Evolutionary conservation across 1,284 basidiomycete genomes (phyloP).

Genomic region (Cryptococcus jaspeensis): DNA sequence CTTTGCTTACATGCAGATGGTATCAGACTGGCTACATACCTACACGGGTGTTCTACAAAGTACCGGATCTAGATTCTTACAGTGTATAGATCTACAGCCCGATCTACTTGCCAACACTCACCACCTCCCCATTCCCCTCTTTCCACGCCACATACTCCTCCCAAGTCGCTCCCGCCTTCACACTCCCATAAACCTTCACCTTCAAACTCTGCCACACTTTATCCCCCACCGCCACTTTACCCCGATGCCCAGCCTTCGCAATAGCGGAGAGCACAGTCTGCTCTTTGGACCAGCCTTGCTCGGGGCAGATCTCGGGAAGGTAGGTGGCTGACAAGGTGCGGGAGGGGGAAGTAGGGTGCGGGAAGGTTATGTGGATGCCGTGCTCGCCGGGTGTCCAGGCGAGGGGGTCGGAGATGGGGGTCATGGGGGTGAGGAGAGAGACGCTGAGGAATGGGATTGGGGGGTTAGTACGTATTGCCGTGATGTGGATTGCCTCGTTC

Average conservation of each 20-base stretch:
- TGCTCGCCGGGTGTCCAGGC: slow-evolving; percentile 91
- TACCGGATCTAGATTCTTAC: too few relatives aligned
- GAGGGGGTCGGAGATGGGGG: slow-evolving; percentile 76
- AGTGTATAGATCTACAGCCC: too few relatives aligned
- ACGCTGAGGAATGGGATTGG: slow-evolving; percentile 57
- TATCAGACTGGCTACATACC: slow-evolving; percentile 3
- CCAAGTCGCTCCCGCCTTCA: slow-evolving; percentile 68
- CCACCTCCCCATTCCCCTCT: slow-evolving; percentile 19
- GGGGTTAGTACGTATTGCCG: neutral
- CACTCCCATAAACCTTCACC: slow-evolving; percentile 82
- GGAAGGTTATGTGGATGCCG: slow-evolving; percentile 86
- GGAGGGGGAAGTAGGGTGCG: slow-evolving; percentile 65
- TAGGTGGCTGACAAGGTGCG: slow-evolving; percentile 80
- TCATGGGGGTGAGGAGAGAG: slow-evolving; percentile 89
- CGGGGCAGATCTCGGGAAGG: slow-evolving; percentile 87
- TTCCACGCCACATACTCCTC: slow-evolving; percentile 76
- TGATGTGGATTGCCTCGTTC: neutral
- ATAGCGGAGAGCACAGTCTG: slow-evolving; percentile 89
- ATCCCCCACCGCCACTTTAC: slow-evolving; percentile 63
- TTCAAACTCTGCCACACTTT: slow-evolving; percentile 73
- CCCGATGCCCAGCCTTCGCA: slow-evolving; percentile 85
- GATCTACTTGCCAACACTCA: neutral
- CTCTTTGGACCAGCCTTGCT: slow-evolving; percentile 89
- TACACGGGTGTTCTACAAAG: neutral
- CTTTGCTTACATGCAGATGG: slow-evolving; percentile 3